Evolutionary conservation across 257 asterid species (phyloP).

Genomic region (Fraxinus excelsior): DNA sequence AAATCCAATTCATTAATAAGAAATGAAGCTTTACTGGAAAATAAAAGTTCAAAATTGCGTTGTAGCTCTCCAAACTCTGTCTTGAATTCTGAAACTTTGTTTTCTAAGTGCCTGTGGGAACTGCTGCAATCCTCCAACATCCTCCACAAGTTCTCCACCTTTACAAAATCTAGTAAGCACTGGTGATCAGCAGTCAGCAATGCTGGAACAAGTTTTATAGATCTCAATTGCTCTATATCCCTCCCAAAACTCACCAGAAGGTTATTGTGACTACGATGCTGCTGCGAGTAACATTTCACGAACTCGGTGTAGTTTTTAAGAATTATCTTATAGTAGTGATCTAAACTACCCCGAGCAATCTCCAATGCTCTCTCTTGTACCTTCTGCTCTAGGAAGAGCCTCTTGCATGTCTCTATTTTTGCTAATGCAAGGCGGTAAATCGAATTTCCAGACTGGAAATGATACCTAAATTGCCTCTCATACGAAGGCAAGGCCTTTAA

Average conservation of each 20-base stretch:
- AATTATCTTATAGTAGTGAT: slow-evolving; percentile 76
- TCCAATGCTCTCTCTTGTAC: slow-evolving; percentile 94
- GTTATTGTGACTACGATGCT: slow-evolving; percentile 65
- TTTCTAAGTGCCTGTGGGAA: slow-evolving; percentile 91
- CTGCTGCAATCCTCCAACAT: slow-evolving; percentile 73
- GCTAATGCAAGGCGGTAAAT: slow-evolving; percentile 64
- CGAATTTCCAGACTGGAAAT: slow-evolving; percentile 77
- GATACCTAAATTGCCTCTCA: slow-evolving; percentile 89
- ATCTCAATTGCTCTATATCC: slow-evolving; percentile 80
- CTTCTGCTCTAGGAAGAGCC: slow-evolving; percentile 74
- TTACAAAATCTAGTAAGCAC: slow-evolving; percentile 83
- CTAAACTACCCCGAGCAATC: slow-evolving; percentile 83
- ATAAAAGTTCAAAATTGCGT: slow-evolving; percentile 66
- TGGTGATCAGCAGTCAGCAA: slow-evolving; percentile 61
- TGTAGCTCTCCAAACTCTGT: slow-evolving; percentile 85
- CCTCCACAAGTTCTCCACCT: slow-evolving; percentile 82
- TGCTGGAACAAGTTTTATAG: slow-evolving; percentile 65
- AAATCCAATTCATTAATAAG: slow-evolving; percentile 69
- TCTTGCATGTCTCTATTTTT: slow-evolving; percentile 57
- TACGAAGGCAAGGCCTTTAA: slow-evolving; percentile 83
- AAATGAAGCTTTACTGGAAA: slow-evolving; percentile 69
- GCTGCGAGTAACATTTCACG: slow-evolving; percentile 71
- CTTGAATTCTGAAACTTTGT: slow-evolving; percentile 80
- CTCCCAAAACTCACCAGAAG: slow-evolving; percentile 68
- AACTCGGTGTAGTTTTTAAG: slow-evolving; percentile 75